Percentiles rank a stretch among this genome's conserved stretches.
phyloP scores from a whole-genome alignment of 192 early-diverging fungal genomes.

The Podila epicladia region DNA sequence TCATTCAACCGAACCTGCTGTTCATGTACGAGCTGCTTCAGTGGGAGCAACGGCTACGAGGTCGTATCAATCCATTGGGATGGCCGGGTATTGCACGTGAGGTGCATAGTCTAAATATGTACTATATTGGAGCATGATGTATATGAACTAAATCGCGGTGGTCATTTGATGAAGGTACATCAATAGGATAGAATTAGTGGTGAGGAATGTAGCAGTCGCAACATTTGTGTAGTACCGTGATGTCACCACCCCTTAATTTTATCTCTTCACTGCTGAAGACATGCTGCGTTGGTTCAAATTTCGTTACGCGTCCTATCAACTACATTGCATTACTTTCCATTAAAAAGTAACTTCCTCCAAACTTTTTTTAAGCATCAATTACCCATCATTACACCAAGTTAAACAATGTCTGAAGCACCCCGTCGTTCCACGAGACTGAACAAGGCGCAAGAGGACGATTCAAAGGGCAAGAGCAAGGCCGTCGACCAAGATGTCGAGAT shows the following conservation, averaged over 20 bases:
- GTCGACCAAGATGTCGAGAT: slow-evolving; percentile 51
- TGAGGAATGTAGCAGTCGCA: too few species aligned
- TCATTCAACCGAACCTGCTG: slow-evolving; percentile 71
- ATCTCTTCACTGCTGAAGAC: too few species aligned
- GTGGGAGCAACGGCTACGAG: slow-evolving; percentile 60
- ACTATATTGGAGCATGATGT: slow-evolving; percentile 52
- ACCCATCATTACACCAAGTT: background rate
- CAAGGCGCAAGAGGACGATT: slow-evolving; percentile 48
- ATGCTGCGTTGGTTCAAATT: too few species aligned
- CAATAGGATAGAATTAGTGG: too few species aligned
- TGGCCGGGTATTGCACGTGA: slow-evolving; percentile 63
- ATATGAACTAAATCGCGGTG: too few species aligned
- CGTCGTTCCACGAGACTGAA: slow-evolving; percentile 46
- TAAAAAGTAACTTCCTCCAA: too few species aligned
- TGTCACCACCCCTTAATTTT: too few species aligned
- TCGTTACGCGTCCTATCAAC: too few species aligned
- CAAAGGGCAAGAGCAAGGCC: slow-evolving; percentile 40
- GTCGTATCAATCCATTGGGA: slow-evolving; percentile 46
- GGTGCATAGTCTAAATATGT: slow-evolving; percentile 66
- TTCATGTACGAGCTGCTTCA: slow-evolving; percentile 74
- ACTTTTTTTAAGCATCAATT: background rate
- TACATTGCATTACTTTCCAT: too few species aligned
- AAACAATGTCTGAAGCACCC: slow-evolving; percentile 45
- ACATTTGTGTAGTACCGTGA: too few species aligned
- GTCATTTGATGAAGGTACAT: too few species aligned